Evolutionary conservation across 805 yeast genomes (phyloP).

Genomic region (Hanseniaspora singularis): DNA sequence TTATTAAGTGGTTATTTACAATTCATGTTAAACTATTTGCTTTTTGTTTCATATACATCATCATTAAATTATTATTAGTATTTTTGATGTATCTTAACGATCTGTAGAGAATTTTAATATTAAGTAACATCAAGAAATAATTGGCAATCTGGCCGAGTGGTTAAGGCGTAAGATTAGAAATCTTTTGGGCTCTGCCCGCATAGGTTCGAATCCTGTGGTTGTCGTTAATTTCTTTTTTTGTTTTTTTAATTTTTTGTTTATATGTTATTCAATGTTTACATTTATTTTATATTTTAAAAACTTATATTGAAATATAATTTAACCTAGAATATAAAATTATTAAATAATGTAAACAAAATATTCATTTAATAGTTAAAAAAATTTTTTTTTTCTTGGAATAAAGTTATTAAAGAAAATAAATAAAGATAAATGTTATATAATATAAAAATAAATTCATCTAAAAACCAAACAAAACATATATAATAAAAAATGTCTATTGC

Average conservation of each 20-base stretch:
- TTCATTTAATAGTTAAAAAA: neutral
- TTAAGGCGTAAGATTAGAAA: constrained; percentile 52
- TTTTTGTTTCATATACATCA: no score
- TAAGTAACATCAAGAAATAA: neutral
- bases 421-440: no score
- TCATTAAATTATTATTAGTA: no score
- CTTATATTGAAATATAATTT: no score
- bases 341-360: no score
- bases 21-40: no score
- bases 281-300: no score
- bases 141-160: constrained; percentile 29
- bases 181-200: constrained; percentile 50
- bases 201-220: constrained; percentile 65
- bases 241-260: neutral
- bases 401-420: no score
- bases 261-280: neutral
- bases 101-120: no score
- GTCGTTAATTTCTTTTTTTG: constrained; percentile 36
- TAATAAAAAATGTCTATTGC: constrained; percentile 8
- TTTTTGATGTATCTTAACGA: no score
- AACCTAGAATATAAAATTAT: no score
- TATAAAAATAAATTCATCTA: neutral
- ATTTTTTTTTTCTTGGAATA: neutral
- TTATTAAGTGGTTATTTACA: no score
- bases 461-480: neutral